Conservation (phyloP, 495 filamentous ascomycete species). For the Clohesyomyces aquaticus region DNA sequence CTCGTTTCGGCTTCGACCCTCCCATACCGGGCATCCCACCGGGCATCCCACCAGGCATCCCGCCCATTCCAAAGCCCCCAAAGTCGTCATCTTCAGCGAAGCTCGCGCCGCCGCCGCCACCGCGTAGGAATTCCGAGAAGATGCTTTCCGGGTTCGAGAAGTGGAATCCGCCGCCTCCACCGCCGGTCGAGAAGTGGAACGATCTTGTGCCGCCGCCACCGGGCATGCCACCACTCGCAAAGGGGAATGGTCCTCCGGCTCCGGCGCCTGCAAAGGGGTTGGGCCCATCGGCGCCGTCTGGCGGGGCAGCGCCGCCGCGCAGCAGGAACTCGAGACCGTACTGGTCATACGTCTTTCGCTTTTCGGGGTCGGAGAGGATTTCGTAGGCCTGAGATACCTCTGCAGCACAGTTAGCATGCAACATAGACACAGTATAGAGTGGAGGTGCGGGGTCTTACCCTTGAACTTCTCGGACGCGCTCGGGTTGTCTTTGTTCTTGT, state of each 20-base stretch:
- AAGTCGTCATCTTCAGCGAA: slow-evolving; percentile 53
- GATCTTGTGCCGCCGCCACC: slow-evolving; percentile 56
- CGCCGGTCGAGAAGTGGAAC: slow-evolving; percentile 76
- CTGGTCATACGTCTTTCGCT: slow-evolving; percentile 93
- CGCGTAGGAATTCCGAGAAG: slow-evolving; percentile 78
- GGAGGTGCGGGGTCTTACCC: slow-evolving; percentile 54
- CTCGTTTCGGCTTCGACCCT: slow-evolving; percentile 41
- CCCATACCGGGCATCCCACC: slow-evolving; percentile 45
- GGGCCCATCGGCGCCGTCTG: slow-evolving; percentile 56
- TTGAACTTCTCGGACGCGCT: slow-evolving; percentile 81
- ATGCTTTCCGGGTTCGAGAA: slow-evolving; percentile 84
- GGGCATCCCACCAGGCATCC: slow-evolving; percentile 37
- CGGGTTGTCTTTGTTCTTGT: slow-evolving; percentile 95
- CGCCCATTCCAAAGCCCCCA: slow-evolving; percentile 50
- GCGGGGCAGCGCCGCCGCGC: slow-evolving; percentile 75
- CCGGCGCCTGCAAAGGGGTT: slow-evolving; percentile 58
- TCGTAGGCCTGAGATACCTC: slow-evolving; percentile 97
- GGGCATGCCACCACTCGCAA: slow-evolving; percentile 58
- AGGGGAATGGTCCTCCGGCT: slow-evolving; percentile 51
- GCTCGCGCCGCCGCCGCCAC: slow-evolving; percentile 52
- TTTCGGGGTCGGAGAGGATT: slow-evolving; percentile 95
- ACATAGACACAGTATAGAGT: slow-evolving; percentile 20
- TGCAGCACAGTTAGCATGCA: slow-evolving; percentile 41
- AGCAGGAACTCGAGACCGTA: slow-evolving; percentile 92
- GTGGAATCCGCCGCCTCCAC: slow-evolving; percentile 66